phyloP scores from a whole-genome alignment of 306 rosid species.

The Mucuna pruriens region DNA sequence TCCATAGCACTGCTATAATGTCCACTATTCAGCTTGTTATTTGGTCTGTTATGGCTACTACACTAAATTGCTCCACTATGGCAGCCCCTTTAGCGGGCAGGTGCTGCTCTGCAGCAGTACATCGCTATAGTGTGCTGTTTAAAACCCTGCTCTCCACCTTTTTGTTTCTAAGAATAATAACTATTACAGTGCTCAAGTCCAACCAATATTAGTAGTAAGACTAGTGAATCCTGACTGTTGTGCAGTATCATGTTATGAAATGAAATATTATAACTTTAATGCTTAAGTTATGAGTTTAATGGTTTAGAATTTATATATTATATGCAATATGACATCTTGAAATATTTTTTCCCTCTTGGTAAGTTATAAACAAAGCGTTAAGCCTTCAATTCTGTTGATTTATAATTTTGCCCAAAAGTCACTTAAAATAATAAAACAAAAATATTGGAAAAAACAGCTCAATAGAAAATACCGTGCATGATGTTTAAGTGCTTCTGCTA shows the following conservation, averaged over 20 bases:
- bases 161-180: neutral
- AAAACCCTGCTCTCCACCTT: neutral
- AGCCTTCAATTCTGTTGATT: neutral
- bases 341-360: neutral
- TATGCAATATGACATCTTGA: neutral
- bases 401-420: neutral
- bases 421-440: neutral
- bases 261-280: too few species aligned
- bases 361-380: neutral
- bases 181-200: constrained; percentile 19
- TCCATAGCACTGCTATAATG: too few species aligned
- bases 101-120: too few species aligned
- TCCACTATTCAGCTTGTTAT: too few species aligned
- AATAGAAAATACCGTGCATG: neutral
- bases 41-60: too few species aligned
- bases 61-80: too few species aligned
- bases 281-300: constrained; percentile 1
- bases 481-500: constrained; percentile 16
- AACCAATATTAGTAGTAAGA: constrained; percentile 9
- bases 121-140: too few species aligned
- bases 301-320: constrained; percentile 1
- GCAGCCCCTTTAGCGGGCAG: too few species aligned
- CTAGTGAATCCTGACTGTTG: neutral
- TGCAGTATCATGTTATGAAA: constrained; percentile 13
- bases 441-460: neutral